A percentile compares a stretch with the other conserved stretches of the same genome.
phyloP scores from a whole-genome alignment of 768 basidiomycete species.

The Cystoderma amianthinum region DNA sequence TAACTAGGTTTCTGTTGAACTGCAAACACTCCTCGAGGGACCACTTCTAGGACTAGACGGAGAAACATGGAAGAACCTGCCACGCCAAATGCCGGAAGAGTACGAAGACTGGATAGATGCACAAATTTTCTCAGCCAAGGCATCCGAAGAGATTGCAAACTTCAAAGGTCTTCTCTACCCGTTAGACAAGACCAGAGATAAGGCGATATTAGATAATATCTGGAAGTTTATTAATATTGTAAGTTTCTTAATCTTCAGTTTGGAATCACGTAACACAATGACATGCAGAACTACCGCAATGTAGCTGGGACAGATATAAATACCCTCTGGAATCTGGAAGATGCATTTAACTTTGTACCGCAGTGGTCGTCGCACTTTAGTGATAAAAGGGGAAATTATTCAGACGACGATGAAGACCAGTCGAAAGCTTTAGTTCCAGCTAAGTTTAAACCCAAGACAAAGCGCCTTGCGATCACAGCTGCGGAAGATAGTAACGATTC shows the following conservation, averaged over 20 bases:
- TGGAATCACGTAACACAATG: neutral
- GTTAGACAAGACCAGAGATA: conserved; percentile 45
- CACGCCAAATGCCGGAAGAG: conserved; percentile 48
- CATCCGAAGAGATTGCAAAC: conserved; percentile 39
- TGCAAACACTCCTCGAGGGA: conserved; percentile 58
- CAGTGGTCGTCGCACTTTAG: conserved; percentile 49
- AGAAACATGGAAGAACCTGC: conserved; percentile 40
- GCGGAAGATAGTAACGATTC: conserved; percentile 39
- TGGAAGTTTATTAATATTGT: conserved; percentile 63
- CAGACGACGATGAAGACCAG: conserved; percentile 19
- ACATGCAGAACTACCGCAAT: conserved; percentile 50
- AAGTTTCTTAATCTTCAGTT: no score
- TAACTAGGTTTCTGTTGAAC: conserved; percentile 52
- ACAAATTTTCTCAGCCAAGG: conserved; percentile 52
- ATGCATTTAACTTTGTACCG: conserved; percentile 42
- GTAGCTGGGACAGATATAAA: conserved; percentile 51
- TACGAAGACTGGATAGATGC: conserved; percentile 69
- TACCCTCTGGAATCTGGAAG: conserved; percentile 55
- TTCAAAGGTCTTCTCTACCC: conserved; percentile 56
- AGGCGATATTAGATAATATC: conserved; percentile 45
- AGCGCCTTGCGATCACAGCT: conserved; percentile 44
- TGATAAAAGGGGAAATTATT: conserved; percentile 17
- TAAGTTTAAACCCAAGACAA: conserved; percentile 23
- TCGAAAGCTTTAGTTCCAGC: conserved; percentile 10
- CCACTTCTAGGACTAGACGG: conserved; percentile 54